Conservation (phyloP, 2,329 filamentous ascomycete genomes). For the Aspergillus hortae region DNA sequence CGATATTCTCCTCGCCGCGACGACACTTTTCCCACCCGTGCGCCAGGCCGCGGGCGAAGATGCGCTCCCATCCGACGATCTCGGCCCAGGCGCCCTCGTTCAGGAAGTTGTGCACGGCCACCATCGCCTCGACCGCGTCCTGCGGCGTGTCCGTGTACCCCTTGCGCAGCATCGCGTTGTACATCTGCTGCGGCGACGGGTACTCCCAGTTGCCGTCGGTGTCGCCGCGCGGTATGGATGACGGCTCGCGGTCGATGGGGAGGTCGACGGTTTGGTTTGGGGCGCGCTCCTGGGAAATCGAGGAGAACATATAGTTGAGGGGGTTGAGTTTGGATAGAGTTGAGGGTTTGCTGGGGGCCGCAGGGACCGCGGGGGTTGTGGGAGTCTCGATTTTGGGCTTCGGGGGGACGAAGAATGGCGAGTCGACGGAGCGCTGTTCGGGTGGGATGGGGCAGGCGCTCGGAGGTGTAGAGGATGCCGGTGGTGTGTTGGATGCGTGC, state of each 20-base stretch:
- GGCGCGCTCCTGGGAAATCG: conserved; percentile 75
- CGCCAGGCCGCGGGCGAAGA: conserved; percentile 71
- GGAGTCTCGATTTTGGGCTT: conserved; percentile 30
- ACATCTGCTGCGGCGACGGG: conserved; percentile 98
- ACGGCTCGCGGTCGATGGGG: conserved; percentile 75
- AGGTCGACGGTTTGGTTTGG: conserved; percentile 69
- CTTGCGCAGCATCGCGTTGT: conserved; percentile 94
- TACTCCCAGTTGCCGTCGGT: conserved; percentile 85
- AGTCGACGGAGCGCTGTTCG: conserved; percentile 42
- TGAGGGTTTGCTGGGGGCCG: conserved; percentile 37
- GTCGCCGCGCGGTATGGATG: conserved; percentile 85
- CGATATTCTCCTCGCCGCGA: conserved; percentile 66
- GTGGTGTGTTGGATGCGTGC: conserved; percentile 50
- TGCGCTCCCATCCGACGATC: conserved; percentile 88
- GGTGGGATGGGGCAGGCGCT: conserved; percentile 40
- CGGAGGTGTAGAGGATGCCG: conserved; percentile 26
- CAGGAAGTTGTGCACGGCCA: conserved; percentile 94
- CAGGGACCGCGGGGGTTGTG: conserved; percentile 28
- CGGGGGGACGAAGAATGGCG: conserved; percentile 42
- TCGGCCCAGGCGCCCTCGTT: conserved; percentile 98
- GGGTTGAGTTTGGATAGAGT: conserved; percentile 67
- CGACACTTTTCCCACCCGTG: conserved; percentile 71
- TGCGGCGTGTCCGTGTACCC: conserved; percentile 92
- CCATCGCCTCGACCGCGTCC: conserved; percentile 94
- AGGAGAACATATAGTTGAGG: conserved; percentile 93